Base-by-base conservation (phyloP, 129 eudicot species). In the Flaveria ramosissima region DNA sequence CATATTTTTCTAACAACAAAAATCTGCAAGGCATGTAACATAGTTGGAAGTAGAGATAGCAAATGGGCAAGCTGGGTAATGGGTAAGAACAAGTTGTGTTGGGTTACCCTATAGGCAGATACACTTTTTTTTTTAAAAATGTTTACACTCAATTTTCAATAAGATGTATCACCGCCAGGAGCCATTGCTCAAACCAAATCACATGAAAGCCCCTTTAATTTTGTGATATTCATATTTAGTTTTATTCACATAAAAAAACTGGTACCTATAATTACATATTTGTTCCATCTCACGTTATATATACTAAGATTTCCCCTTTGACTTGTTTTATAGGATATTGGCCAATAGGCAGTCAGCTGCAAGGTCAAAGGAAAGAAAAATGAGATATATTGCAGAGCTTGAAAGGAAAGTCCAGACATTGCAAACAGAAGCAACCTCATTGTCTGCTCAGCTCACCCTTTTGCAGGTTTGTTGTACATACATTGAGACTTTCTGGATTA, bases 341-440 rank as follows among this genome's bases (percentile, higher is more conserved):
- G 98, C 98, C n/a, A 92, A 92, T 71, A 86, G 98, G 85, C 98
- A 90, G 84, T 92, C 98, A 65, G 98, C 98, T 62, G 98, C 98
- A 56, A 88, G 96, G 84, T 92, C 98, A 56, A 92, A 92, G 85
- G 96, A 90, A 79, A 87, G 98, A 86, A 92, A 92, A 83, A 92
- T 92, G 98, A 86, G 98, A 76, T 92, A 92, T 75, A 92, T 92
- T 32, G 89, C 94, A 26, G 98, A 92, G 83, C 96, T 92, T 51
- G 96, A 92, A 79, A 87, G 98, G 84, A 92, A 88, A 84, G 86
- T 92, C 66, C 94, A 88, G 76, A 78, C 94, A 0, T 74, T 92
- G 79, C 96, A 90, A 84, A 93, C 96, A n/a, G 96, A 93, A 84
- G 92, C 95, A 59, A 85, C 98, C 2, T 81, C 92, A 26, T 73